Evolutionary conservation across 208 protist genomes (phyloP), one percentile per base, ranked within the genome.

Genomic region (Crithidia fasciculata): DNA sequence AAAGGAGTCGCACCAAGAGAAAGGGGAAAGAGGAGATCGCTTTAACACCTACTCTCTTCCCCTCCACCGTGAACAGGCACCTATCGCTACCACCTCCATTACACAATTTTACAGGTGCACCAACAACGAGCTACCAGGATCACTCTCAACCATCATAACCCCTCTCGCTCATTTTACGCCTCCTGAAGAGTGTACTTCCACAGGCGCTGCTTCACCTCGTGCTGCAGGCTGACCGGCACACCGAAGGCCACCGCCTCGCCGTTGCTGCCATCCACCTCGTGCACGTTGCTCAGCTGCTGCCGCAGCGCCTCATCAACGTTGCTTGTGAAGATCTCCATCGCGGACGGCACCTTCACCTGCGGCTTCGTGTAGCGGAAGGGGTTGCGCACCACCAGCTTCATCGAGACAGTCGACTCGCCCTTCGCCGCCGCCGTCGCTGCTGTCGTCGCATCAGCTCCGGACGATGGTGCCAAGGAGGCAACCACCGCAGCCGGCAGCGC

Each of bases 131-230:
- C 41, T n/a, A 5, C 10, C 59, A 19, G 8, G 0, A 55, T 73
- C 47, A 16, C 50, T 55, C 16, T 19, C 50, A 28, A 1, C 28
- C 28, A 28, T 28, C 28, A 28, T 1, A 28, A 28, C 28, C 2
- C 8, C 16, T 55, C 16, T 55, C 16, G 12, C 57, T 9, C 18
- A 13, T 36, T 8, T 56, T 65, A 71, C 55, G 84, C 39, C 77
- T 96, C 89, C 79, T 87, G 86, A 49, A 96, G 63, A 37, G 82
- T 70, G 82, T 94, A 96, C 80, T 94, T 95, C 88, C 92, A 95
- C 63, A 96, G 69, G 45, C 78, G 81, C 69, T 91, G 65, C 74
- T 85, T 90, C 55, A 96, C 77, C 71, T 86, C 84, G 62, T 94
- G 91, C 37, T 78, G 57, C 19, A 69, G 65, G 8, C 61, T 62